Percentiles rank a stretch among this genome's conserved stretches.
phyloP scores from a whole-genome alignment of 305 asterid genomes.

The Fraxinus platypoda region DNA sequence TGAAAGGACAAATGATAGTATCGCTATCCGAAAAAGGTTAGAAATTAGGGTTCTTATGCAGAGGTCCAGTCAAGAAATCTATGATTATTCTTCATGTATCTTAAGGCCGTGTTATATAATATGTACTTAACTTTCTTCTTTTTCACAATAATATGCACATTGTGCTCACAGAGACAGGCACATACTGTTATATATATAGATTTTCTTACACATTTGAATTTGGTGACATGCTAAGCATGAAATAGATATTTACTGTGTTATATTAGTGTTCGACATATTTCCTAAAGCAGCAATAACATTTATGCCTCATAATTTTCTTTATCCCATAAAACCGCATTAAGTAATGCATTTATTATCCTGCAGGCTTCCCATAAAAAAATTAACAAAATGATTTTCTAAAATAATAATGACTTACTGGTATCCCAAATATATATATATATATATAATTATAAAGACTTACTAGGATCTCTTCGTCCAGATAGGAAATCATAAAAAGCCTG shows the following conservation, averaged over 20 bases:
- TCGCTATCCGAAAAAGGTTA: background rate
- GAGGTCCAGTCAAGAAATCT: background rate
- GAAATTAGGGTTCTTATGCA: background rate
- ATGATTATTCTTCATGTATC: background rate
- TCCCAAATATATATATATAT: constrained; percentile 26
- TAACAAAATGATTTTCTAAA: background rate
- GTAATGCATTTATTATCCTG: background rate
- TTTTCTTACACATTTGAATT: background rate
- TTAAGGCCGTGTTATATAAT: background rate
- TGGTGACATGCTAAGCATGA: background rate
- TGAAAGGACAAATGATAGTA: background rate
- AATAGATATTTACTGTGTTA: background rate
- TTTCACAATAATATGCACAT: background rate
- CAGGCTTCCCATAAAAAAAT: background rate
- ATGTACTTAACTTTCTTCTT: background rate
- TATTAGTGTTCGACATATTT: background rate
- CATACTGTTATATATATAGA: background rate
- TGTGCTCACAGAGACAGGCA: background rate
- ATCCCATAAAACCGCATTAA: background rate
- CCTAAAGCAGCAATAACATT: background rate
- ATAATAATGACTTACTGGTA: constrained; percentile 44
- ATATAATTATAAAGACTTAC: constrained; percentile 35
- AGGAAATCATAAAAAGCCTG: constrained; percentile 70
- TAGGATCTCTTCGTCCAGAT: constrained; percentile 81
- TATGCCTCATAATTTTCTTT: background rate